Base-by-base conservation (phyloP, 1,284 basidiomycete species). In the Trametes sp. region DNA sequence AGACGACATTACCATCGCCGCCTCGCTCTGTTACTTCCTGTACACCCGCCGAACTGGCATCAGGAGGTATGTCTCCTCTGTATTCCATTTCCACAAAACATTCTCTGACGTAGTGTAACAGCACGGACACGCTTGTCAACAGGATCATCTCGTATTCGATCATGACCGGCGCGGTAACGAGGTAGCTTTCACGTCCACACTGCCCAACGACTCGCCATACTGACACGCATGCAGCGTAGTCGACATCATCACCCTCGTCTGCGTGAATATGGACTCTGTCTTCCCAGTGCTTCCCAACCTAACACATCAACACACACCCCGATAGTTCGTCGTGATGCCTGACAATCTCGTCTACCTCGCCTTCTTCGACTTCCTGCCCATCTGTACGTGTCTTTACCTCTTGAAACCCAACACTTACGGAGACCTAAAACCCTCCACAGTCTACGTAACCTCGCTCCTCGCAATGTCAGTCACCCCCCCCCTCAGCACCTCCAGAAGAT, bases 1-100 rank as follows among this genome's bases (percentile, higher is more conserved):
- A n/a, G 42, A 42, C 38, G 53, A 54, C n/a, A 28, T 54, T 16
- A 44, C 33, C 13, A 54, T 54, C 42, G 53, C 53, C 10, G 38
- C 28, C 7, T 42, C 53, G 2, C 7, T 54, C 19, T 54, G 38
- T 41, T 54, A 54, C n/a, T 29, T 44, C 29, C 21, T 54, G 41
- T 44, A 42, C 28, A 54, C 42, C 6, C 24, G 31, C 13, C 53
- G 53, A 6, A 54, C 38, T 11, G 53, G 53, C 19, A 29, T 54
- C 14, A 4, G 31, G 16, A n/a, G 36, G 53, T 45, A 52, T 21
- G 50, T 13, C 4, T 21, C 21, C 31, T 19, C 35, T 36, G 13
- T 19, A 19, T 4, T 19, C 14, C 38, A 6, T 5, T 8, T 1
- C n/a, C 23, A 19, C 29, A 13, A 9, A 6, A 35, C 29, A 33